A percentile compares a stretch with the other conserved stretches of the same genome.
phyloP scores from a whole-genome alignment of 495 filamentous ascomycete species.

The Penicillium canariense region DNA sequence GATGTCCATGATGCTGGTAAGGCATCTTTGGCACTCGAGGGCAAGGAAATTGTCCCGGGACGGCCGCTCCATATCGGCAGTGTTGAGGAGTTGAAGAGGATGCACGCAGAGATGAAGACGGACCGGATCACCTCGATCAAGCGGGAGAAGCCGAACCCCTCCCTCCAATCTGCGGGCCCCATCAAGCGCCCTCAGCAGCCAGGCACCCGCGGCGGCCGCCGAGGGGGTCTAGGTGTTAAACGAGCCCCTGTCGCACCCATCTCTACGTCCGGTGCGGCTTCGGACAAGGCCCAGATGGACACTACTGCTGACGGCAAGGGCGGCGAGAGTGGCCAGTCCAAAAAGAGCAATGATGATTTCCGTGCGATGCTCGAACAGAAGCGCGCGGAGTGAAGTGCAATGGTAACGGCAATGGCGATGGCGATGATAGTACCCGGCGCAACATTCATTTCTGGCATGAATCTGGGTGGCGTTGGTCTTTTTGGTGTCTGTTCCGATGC shows the following conservation, averaged over 20 bases:
- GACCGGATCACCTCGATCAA: conserved; percentile 44
- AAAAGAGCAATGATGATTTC: conserved; percentile 88
- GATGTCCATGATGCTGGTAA: conserved; percentile 69
- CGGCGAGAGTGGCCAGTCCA: conserved; percentile 28
- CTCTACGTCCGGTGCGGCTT: conserved; percentile 20
- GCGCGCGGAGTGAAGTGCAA: conserved; percentile 28
- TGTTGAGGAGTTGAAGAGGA: conserved; percentile 62
- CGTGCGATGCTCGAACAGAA: conserved; percentile 64
- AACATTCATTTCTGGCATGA: conserved; percentile 22
- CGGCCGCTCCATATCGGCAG: conserved; percentile 66
- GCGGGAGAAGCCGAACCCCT: conserved; percentile 38
- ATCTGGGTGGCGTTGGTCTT: conserved; percentile 25
- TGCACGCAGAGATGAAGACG: conserved; percentile 55
- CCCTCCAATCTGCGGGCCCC: conserved; percentile 51
- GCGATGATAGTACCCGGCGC: conserved; percentile 26
- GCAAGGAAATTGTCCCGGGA: conserved; percentile 62
- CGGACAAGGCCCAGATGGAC: conserved; percentile 37
- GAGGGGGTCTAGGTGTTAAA: conserved; percentile 56
- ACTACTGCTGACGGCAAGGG: conserved; percentile 33
- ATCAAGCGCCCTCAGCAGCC: conserved; percentile 58
- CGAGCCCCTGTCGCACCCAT: conserved; percentile 32
- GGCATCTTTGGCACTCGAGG: conserved; percentile 71
- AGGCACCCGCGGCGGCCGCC: conserved; percentile 46
- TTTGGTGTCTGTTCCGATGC: conserved; percentile 5
- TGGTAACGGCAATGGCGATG: conserved; percentile 21